Percentiles rank a stretch among this genome's conserved stretches.
phyloP scores from a whole-genome alignment of 257 asterid species.

The Fraxinus cuspidata region DNA sequence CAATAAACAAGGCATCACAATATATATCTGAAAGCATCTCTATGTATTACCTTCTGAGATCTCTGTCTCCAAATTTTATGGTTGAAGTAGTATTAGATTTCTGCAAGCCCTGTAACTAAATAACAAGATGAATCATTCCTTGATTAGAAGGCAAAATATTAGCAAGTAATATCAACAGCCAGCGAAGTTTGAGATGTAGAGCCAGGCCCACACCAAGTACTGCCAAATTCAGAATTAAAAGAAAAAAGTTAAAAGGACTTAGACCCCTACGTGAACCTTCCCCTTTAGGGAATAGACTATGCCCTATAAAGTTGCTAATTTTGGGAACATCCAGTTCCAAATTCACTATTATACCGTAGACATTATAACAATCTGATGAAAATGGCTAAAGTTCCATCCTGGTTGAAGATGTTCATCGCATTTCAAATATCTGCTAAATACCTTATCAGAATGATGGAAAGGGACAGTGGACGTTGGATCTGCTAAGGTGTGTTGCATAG shows the following conservation, averaged over 20 bases:
- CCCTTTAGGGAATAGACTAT: background rate
- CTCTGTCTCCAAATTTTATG: constrained; percentile 51
- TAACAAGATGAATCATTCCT: background rate
- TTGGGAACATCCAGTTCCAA: background rate
- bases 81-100: constrained; percentile 34
- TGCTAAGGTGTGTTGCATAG: constrained; percentile 58
- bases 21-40: constrained; percentile 14
- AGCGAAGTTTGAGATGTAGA: background rate
- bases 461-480: constrained; percentile 36
- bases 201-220: constrained; percentile 8
- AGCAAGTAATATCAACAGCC: background rate
- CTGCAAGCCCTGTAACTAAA: constrained; percentile 50
- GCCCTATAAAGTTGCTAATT: background rate
- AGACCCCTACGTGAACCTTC: background rate
- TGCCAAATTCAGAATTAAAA: background rate
- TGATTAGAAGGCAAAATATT: background rate
- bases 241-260: background rate
- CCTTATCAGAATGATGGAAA: constrained; percentile 41
- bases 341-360: background rate
- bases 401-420: background rate
- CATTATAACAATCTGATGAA: constrained; percentile 1
- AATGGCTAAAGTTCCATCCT: background rate
- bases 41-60: constrained; percentile 56
- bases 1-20: background rate
- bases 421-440: constrained; percentile 17